Percentiles rank a stretch among this genome's conserved stretches.
phyloP scores from a whole-genome alignment of 2,329 filamentous ascomycete genomes.

The Fusarium citri region DNA sequence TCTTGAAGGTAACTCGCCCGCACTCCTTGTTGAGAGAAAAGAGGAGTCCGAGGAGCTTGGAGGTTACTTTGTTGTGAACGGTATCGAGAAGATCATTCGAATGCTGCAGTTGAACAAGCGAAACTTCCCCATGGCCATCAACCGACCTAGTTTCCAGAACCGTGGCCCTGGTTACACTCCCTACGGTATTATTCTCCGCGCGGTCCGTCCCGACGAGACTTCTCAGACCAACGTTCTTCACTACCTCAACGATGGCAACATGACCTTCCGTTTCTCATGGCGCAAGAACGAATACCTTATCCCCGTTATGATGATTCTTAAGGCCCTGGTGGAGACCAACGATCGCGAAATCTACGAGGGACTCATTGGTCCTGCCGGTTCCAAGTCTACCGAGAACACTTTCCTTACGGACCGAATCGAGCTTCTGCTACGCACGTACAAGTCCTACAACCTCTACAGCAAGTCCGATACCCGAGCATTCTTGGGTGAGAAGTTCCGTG shows the following conservation, averaged over 20 bases:
- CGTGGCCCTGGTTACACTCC: slow-evolving; percentile 89
- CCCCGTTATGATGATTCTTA: slow-evolving; percentile 95
- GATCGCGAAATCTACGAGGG: slow-evolving; percentile 96
- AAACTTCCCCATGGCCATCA: slow-evolving; percentile 96
- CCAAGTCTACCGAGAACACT: slow-evolving; percentile 84
- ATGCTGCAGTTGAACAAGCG: slow-evolving; percentile 89
- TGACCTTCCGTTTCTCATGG: slow-evolving; percentile 98
- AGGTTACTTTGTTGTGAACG: slow-evolving; percentile 97
- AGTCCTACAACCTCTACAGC: slow-evolving; percentile 86
- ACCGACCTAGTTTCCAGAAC: slow-evolving; percentile 88
- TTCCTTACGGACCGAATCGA: slow-evolving; percentile 97
- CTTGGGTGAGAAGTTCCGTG: slow-evolving; percentile 89
- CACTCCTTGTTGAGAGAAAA: slow-evolving; percentile 83
- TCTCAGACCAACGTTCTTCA: slow-evolving; percentile 98
- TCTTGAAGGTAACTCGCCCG: slow-evolving; percentile 85
- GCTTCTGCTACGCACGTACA: slow-evolving; percentile 91
- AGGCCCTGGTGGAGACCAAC: slow-evolving; percentile 94
- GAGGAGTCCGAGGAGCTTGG: slow-evolving; percentile 97
- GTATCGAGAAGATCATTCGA: slow-evolving; percentile 95
- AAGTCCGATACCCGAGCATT: slow-evolving; percentile 85
- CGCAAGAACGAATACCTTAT: slow-evolving; percentile 97
- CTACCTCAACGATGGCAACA: slow-evolving; percentile 94
- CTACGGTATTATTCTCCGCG: slow-evolving; percentile 90
- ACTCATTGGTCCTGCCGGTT: slow-evolving; percentile 81
- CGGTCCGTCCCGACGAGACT: slow-evolving; percentile 95